These are phyloP conservation scores for Eutrema japonicum DNA, from an alignment of 345 rosid species.

Conservation along the genomic window DNA sequence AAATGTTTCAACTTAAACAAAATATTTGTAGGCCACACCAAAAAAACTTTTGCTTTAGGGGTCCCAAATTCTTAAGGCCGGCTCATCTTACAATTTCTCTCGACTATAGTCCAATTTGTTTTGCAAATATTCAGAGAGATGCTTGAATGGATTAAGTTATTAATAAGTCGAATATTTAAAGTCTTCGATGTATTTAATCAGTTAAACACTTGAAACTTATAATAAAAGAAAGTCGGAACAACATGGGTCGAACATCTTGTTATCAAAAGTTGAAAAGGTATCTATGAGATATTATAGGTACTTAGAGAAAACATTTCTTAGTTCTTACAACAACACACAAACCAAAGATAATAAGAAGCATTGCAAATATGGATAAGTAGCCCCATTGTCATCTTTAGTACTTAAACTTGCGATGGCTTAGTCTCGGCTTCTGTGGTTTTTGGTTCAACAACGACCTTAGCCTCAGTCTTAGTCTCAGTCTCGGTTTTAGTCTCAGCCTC, in stretches of 20 bases:
- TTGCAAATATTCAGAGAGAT: background rate
- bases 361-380: background rate
- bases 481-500: constrained; percentile 29
- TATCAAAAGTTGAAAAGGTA: constrained; percentile 23
- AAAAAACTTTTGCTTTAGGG: background rate
- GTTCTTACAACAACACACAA: constrained; percentile 25
- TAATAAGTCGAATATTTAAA: background rate
- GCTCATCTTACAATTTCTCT: constrained; percentile 12
- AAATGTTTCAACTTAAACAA: background rate
- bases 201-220: background rate
- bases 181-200: background rate
- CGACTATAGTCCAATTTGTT: background rate
- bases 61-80: background rate
- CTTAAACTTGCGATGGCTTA: constrained; percentile 37
- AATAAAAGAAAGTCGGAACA: constrained; percentile 19
- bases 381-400: constrained; percentile 21
- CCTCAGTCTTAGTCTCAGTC: constrained; percentile 27
- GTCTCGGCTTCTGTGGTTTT: constrained; percentile 35
- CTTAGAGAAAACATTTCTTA: constrained; percentile 21
- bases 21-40: background rate
- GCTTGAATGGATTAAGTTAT: background rate
- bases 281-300: constrained; percentile 7
- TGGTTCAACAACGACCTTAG: constrained; percentile 34
- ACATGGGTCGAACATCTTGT: constrained; percentile 36
- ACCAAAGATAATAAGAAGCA: constrained; percentile 20